These are phyloP conservation scores for Corylus avellana DNA, from an alignment of 306 rosid genomes.

Conservation along the genomic window DNA sequence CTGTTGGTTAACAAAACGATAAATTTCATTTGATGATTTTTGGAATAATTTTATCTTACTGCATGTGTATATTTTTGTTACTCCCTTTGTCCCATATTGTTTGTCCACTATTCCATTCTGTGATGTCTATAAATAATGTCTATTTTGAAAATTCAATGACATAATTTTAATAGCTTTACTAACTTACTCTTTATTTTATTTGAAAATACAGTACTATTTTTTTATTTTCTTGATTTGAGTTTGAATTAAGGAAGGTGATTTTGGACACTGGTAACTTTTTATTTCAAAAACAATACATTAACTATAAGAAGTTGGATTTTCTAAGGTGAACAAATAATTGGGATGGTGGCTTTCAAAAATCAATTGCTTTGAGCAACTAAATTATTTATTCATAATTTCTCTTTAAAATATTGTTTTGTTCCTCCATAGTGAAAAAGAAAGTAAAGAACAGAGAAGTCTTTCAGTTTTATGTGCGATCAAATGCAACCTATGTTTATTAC, in stretches of 20 bases:
- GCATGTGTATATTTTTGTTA: background rate
- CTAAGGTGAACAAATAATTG: background rate
- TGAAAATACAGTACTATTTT: too few relatives aligned
- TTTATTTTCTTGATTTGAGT: too few relatives aligned
- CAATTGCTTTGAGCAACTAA: background rate
- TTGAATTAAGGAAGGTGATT: background rate
- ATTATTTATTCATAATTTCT: background rate
- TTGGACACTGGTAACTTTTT: background rate
- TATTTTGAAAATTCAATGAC: background rate
- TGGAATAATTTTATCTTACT: background rate
- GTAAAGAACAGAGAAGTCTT: background rate
- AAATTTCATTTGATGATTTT: background rate
- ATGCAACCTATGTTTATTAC: conserved; percentile 7
- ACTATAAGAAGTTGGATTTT: background rate
- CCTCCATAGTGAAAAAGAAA: background rate
- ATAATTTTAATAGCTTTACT: background rate
- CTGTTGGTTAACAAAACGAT: background rate
- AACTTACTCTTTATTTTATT: background rate
- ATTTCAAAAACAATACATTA: background rate
- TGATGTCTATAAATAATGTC: background rate
- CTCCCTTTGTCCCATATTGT: background rate
- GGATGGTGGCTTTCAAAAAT: background rate
- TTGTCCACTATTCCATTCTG: background rate
- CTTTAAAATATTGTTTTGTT: background rate
- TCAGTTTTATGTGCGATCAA: background rate